A percentile compares a stretch with the other conserved stretches of the same genome.
phyloP scores from a whole-genome alignment of 495 filamentous ascomycete genomes.

The Gamarada debralockiae region DNA sequence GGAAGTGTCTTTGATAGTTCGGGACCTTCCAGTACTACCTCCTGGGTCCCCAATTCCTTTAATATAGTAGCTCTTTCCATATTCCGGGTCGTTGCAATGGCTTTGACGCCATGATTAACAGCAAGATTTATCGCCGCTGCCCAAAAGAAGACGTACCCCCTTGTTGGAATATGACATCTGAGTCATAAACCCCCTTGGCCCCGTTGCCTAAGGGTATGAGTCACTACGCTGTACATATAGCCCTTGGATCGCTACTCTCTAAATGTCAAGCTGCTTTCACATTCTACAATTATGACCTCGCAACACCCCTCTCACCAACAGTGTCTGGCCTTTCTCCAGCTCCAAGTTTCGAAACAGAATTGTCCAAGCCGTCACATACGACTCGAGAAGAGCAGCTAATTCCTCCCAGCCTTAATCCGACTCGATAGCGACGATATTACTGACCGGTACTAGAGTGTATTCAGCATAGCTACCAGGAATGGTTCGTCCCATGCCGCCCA shows the following conservation, averaged over 20 bases:
- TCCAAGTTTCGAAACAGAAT: slow-evolving; percentile 37
- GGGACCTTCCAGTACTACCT: slow-evolving; percentile 26
- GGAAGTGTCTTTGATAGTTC: not conserved
- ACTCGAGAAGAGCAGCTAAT: slow-evolving; percentile 40
- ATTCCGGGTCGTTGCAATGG: slow-evolving; percentile 37
- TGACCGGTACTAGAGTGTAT: slow-evolving; percentile 29
- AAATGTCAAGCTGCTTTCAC: no score
- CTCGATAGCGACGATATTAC: slow-evolving; percentile 34
- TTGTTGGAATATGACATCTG: no score
- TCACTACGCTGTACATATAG: no score
- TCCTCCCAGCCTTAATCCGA: slow-evolving; percentile 33
- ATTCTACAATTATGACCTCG: no score
- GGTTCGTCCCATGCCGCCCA: slow-evolving; percentile 41
- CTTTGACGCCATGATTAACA: slow-evolving; percentile 32
- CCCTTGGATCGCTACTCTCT: no score
- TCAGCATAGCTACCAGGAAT: slow-evolving; percentile 38
- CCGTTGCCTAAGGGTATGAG: no score
- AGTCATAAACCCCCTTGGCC: no score
- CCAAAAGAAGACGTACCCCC: slow-evolving; percentile 42
- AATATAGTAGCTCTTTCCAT: slow-evolving; percentile 26
- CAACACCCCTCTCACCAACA: slow-evolving; percentile 43
- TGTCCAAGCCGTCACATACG: slow-evolving; percentile 39
- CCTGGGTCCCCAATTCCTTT: slow-evolving; percentile 26
- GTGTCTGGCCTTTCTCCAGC: slow-evolving; percentile 26
- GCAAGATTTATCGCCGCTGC: slow-evolving; percentile 41